phyloP scores from a whole-genome alignment of 257 asterid species.

The Lantana camara region DNA sequence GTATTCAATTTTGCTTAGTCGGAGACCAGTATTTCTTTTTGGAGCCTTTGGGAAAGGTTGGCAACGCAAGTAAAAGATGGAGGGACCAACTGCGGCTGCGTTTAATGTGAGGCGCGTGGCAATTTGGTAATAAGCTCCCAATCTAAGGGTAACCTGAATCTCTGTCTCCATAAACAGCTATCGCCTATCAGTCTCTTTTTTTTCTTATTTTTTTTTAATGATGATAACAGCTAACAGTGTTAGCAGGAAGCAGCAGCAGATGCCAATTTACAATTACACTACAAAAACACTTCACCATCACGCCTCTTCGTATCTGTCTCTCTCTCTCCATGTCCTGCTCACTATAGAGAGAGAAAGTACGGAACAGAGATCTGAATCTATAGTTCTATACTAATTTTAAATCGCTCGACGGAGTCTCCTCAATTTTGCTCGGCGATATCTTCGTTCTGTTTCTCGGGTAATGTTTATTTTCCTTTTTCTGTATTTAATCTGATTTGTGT shows the following conservation, averaged over 20 bases:
- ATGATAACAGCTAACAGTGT: conserved; percentile 47
- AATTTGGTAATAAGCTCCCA: conserved; percentile 27
- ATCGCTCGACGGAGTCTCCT: conserved; percentile 17
- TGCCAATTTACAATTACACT: conserved; percentile 31
- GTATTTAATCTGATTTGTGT: conserved; percentile 11
- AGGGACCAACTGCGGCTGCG: conserved; percentile 10
- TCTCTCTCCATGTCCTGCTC: conserved; percentile 24
- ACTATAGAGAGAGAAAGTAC: conserved; percentile 33
- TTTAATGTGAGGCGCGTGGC: conserved; percentile 35
- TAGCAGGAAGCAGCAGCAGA: conserved; percentile 41
- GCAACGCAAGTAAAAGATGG: conserved; percentile 1
- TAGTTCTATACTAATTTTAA: conserved; percentile 25
- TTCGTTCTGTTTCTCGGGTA: conserved; percentile 29
- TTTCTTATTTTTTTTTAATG: too few relatives aligned
- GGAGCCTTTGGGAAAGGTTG: conserved; percentile 21
- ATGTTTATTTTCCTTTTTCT: conserved; percentile 18
- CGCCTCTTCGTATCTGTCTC: conserved; percentile 16
- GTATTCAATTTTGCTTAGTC: too few relatives aligned
- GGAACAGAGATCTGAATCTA: conserved; percentile 41
- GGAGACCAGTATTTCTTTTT: too few relatives aligned
- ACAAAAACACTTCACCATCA: conserved; percentile 15
- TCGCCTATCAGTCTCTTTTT: too few relatives aligned
- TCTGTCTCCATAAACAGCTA: conserved; percentile 40
- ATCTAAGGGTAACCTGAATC: conserved; percentile 31
- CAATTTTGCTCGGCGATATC: conserved; percentile 25